A percentile compares a stretch with the other conserved stretches of the same genome.
Evolutionary conservation across 495 filamentous ascomycete species (phyloP).

Genomic region (Evernia prunastri): DNA sequence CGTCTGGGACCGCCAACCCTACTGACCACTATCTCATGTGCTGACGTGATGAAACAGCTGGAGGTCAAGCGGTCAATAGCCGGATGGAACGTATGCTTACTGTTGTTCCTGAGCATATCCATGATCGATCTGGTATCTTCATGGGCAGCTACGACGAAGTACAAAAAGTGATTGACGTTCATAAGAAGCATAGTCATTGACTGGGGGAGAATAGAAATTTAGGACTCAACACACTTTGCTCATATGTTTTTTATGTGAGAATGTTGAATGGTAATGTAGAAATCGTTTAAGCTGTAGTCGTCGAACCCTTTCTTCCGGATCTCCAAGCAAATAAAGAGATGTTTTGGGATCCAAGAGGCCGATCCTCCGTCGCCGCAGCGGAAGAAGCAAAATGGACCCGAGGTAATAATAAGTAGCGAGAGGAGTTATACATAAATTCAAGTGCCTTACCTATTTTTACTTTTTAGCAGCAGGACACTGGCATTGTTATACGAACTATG

Average conservation of each 20-base stretch:
- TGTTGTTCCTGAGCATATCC: slow-evolving; percentile 86
- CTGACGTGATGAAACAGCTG: slow-evolving; percentile 47
- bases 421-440: no score
- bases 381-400: no score
- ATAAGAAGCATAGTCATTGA: slow-evolving; percentile 40
- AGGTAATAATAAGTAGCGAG: no score
- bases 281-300: not conserved
- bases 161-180: slow-evolving; percentile 80
- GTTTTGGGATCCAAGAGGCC: no score
- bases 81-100: slow-evolving; percentile 83
- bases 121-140: slow-evolving; percentile 93
- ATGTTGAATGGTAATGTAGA: no score
- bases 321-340: not conserved
- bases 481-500: no score
- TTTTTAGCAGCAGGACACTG: no score
- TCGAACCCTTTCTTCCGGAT: not conserved
- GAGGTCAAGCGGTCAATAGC: slow-evolving; percentile 85
- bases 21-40: not conserved
- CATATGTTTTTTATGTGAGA: not conserved
- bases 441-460: no score
- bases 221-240: not conserved
- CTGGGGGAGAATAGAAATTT: not conserved
- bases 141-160: slow-evolving; percentile 92
- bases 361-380: no score
- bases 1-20: slow-evolving; percentile 29